phyloP scores from a whole-genome alignment of 2,329 filamentous ascomycete genomes.

The Scedosporium boydii region DNA sequence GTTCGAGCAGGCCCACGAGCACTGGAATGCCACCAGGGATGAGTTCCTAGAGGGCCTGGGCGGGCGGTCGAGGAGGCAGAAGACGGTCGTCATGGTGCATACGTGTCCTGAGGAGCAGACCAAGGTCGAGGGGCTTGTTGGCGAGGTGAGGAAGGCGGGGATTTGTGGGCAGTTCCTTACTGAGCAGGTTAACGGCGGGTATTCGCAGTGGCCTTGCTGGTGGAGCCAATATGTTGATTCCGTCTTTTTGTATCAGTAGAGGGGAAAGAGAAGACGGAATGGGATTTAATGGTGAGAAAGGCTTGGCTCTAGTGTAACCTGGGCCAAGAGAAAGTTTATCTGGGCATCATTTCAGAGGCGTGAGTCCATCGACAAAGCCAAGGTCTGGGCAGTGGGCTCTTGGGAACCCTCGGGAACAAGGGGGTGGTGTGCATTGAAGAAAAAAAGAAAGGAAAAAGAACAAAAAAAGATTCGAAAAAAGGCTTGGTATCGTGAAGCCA shows the following conservation, averaged over 20 bases:
- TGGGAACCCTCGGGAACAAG: no score
- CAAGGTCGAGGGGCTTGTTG: slow-evolving; percentile 4
- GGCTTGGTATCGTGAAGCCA: no score
- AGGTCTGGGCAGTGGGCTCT: no score
- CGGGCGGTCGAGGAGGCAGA: background rate
- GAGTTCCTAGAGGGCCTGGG: background rate
- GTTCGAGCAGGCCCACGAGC: slow-evolving; percentile 24
- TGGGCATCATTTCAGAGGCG: no score
- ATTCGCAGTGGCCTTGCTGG: slow-evolving; percentile 12
- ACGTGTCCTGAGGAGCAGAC: slow-evolving; percentile 1
- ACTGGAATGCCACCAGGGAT: slow-evolving; percentile 8
- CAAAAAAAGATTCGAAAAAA: no score
- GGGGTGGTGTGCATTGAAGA: no score
- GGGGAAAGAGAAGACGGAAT: background rate
- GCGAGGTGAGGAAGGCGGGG: slow-evolving; percentile 6
- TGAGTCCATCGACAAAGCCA: no score
- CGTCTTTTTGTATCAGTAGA: background rate
- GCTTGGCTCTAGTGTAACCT: no score
- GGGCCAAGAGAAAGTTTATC: no score
- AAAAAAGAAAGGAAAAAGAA: no score
- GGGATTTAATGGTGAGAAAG: background rate
- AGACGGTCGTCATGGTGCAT: slow-evolving; percentile 12
- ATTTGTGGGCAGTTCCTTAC: slow-evolving; percentile 12
- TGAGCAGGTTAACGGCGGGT: slow-evolving; percentile 12
- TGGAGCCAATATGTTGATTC: slow-evolving; percentile 9